Evolutionary conservation across 306 rosid species (phyloP).

Genomic region (Cicer arietinum): DNA sequence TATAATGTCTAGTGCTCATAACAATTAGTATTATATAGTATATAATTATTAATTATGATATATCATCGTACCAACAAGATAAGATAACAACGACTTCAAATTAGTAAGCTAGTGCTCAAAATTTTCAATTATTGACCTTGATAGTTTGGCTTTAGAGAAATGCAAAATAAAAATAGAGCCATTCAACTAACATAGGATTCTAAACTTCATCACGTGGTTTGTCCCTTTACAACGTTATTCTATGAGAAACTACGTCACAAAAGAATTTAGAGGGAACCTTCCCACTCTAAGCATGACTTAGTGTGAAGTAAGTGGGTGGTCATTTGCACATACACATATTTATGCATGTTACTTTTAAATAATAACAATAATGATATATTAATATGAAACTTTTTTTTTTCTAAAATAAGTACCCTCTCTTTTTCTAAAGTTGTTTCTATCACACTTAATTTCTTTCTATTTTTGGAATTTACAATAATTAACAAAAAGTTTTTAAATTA

Average conservation of each 20-base stretch:
- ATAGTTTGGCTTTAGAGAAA: constrained; percentile 41
- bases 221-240: constrained; percentile 54
- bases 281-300: constrained; percentile 50
- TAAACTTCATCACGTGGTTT: constrained; percentile 59
- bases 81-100: constrained; percentile 37
- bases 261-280: constrained; percentile 47
- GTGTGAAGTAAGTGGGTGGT: constrained; percentile 48
- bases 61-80: neutral
- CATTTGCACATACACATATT: neutral
- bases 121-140: constrained; percentile 68
- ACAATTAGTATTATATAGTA: too few species aligned
- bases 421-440: neutral
- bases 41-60: neutral
- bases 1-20: neutral
- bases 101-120: constrained; percentile 22
- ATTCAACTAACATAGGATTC: constrained; percentile 76
- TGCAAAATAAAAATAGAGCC: constrained; percentile 49
- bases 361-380: neutral
- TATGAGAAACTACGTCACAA: constrained; percentile 36
- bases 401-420: neutral
- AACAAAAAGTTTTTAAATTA: too few species aligned
- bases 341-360: neutral
- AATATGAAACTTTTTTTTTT: neutral
- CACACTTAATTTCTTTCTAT: neutral
- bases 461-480: too few species aligned